A percentile compares a stretch with the other conserved stretches of the same genome.
phyloP scores from a whole-genome alignment of 129 eudicot genomes.

The Oenanthe sinensis region DNA sequence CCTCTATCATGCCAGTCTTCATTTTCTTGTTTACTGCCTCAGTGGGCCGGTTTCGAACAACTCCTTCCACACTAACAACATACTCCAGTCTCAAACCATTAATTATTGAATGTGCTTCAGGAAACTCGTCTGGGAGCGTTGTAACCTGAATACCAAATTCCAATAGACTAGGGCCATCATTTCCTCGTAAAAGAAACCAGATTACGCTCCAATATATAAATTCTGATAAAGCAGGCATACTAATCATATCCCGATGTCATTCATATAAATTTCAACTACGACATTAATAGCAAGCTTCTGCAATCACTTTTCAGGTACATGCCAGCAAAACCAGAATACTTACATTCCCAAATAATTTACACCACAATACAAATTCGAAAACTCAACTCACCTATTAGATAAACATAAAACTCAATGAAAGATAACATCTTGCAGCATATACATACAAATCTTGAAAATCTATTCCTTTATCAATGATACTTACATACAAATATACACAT shows the following conservation, averaged over 20 bases:
- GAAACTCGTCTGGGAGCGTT: constrained; percentile 85
- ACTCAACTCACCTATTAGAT: background rate
- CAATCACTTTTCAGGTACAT: background rate
- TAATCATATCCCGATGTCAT: background rate
- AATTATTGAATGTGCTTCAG: constrained; percentile 85
- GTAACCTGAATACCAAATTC: constrained; percentile 44
- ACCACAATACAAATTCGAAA: background rate
- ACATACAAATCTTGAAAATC: background rate
- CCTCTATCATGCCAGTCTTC: constrained; percentile 95
- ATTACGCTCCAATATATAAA: background rate
- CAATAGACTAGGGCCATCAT: background rate
- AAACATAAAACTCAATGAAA: background rate
- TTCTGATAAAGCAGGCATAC: too few species aligned
- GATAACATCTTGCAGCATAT: background rate
- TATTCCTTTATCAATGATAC: background rate
- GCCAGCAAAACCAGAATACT: background rate
- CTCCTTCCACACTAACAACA: constrained; percentile 75
- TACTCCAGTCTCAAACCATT: constrained; percentile 86
- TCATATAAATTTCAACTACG: background rate
- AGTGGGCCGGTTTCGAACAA: constrained; percentile 64
- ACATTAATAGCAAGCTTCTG: background rate
- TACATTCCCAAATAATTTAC: background rate
- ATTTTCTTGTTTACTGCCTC: constrained; percentile 79
- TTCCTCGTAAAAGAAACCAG: background rate
- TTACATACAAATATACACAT: background rate